Base-by-base conservation (phyloP, 2,329 filamentous ascomycete genomes). In the Aulographum hederae region DNA sequence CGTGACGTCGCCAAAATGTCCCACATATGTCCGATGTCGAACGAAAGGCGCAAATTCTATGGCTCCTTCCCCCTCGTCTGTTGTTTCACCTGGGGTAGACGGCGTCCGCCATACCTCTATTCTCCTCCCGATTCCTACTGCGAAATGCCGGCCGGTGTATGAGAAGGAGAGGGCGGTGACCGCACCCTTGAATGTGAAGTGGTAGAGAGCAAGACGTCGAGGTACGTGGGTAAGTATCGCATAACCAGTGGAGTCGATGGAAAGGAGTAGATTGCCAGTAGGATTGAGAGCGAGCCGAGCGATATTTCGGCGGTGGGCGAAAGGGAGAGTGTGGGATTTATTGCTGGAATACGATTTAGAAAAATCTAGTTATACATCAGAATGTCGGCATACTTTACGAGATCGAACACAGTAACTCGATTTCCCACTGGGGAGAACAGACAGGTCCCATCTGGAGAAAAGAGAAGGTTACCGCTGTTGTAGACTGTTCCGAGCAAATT, bases 401-500 rank as follows among this genome's bases (percentile, higher is more conserved):
- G 66, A 52, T 98, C 86, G 56, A 98, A 98, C 32, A 95, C 78
- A 2, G 86, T 82, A 38, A 98, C 84, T 50, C 84, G 68, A 58
- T 95, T 98, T 51, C 89, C 89, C 32, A 98, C 89, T 5, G 89
- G 91, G 28, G 89, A 98, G 47, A 91, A 80, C 41, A 98, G 69
- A 58, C 82, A 86, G 46, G 81, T 89, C 51, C 91, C 91, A 69
- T 98, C 86, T 38, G 85, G 82, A 46, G 81, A 91, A 63, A 91
- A 98, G 51, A 94, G 69, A 48, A 98, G 70, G 54, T 95, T 98
- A 58, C 91, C 89, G 69, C 85, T 81, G 62, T 84, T 82, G 65
- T 95, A 98, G 51, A 98, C 89, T 44, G 89, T 98, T 52, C 89
- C 91, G 48, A 98, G 71, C 53, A 98, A 70, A 59, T 95, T 98